Evolutionary conservation across 1,139 yeast species (phyloP).

Genomic region (Hyphopichia pseudoburtonii): DNA sequence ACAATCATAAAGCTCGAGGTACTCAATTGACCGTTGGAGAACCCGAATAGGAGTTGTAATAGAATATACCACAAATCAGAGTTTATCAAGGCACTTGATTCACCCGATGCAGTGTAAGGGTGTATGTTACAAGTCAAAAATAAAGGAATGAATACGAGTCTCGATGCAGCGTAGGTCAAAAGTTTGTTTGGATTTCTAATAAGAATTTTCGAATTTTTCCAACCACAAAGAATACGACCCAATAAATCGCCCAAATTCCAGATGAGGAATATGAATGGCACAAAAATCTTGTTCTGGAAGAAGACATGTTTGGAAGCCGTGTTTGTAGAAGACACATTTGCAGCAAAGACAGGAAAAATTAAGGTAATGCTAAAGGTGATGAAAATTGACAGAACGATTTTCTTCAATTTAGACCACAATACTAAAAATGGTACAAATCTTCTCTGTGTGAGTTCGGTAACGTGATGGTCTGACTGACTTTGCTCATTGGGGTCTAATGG

Average conservation of each 20-base stretch:
- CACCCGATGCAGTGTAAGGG: constrained; percentile 21
- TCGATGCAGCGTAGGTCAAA: constrained; percentile 50
- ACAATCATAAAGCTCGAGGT: constrained; percentile 83
- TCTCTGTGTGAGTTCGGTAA: constrained; percentile 18
- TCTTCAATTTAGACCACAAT: constrained; percentile 59
- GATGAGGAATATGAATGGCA: constrained; percentile 71
- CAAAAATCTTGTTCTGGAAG: constrained; percentile 51
- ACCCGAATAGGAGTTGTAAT: constrained; percentile 75
- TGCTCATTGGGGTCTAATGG: constrained; percentile 5
- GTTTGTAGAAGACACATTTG: constrained; percentile 58
- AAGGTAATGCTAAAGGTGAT: constrained; percentile 75
- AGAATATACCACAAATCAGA: constrained; percentile 69
- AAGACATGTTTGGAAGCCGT: constrained; percentile 26
- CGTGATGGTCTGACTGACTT: constrained; percentile 4
- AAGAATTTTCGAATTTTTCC: constrained; percentile 36
- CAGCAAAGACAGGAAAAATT: constrained; percentile 88
- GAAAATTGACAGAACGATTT: constrained; percentile 69
- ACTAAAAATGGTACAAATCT: constrained; percentile 46
- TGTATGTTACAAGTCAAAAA: constrained; percentile 69
- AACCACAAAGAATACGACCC: constrained; percentile 73
- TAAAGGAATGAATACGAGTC: constrained; percentile 61
- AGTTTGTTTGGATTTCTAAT: constrained; percentile 41
- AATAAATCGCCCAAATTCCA: constrained; percentile 90
- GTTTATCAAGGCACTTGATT: constrained; percentile 38
- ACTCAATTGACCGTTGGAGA: constrained; percentile 83